Base-by-base conservation (phyloP, 495 filamentous ascomycete genomes). In the Neurospora cerealis region DNA sequence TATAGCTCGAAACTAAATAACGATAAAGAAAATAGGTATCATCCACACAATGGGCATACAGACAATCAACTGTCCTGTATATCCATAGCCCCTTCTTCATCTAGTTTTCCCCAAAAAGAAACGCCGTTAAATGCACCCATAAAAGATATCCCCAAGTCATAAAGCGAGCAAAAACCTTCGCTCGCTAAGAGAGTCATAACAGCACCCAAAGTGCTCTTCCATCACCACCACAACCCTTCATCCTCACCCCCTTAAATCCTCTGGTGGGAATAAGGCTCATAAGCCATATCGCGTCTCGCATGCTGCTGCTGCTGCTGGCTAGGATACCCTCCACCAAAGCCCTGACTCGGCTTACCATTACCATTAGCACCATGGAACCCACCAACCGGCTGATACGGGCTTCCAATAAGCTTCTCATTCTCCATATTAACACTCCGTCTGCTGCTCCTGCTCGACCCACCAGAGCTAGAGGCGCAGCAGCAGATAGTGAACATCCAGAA, bases 401-500 rank as follows among this genome's bases (percentile, higher is more conserved):
- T 78, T 11, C 39, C 73, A 28, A 84, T 78, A 70, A 86, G 79
- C 85, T 89, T 88, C 83, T 89, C 87, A 74, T 48, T 69, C 62
- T 74, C 74, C 73, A 73, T 73, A 73, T 62, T 44, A 19, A 73
- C 34, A 24, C 69, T 21, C 36, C 38, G 9, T 11, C 74, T 71
- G 46, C 44, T 37, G 73, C 69, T 41, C 73, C 73, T 62, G 74
- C 79, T 69, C 17, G 76, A 73, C 44, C 79, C 77, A 73, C 82
- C 78, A 19, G 54, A 60, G 77, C 84, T 84, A 69, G 82, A 83
- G 70, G 81, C 78, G 86, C 95, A 97, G 89, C 95, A 98, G 91
- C 95, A 98, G 72, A 90, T 86, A 82, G 89, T 93, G 82, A 97
- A 89, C 76, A 92, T 84, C 95, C 95, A 98, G 91, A 97, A 97